Evolutionary conservation across 805 yeast species (phyloP).

Genomic region (Jamesozyma rosinii): DNA sequence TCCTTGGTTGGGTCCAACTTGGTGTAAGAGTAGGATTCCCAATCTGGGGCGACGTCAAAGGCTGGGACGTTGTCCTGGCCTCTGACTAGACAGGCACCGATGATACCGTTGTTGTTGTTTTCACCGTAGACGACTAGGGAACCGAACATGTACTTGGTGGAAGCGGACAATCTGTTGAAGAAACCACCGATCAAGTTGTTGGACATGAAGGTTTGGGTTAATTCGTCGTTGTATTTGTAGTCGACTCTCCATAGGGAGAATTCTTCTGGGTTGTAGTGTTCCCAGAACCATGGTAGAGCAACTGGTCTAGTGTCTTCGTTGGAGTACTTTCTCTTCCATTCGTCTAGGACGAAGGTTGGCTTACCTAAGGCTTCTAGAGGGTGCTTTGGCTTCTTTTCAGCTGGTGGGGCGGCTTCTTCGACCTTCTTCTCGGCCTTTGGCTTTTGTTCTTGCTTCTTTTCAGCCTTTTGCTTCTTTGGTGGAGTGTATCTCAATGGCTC

Average conservation of each 20-base stretch:
- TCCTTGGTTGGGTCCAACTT: constrained; percentile 72
- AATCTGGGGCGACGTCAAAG: constrained; percentile 97
- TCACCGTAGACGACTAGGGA: constrained; percentile 92
- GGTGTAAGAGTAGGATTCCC: constrained; percentile 85
- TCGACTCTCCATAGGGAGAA: constrained; percentile 93
- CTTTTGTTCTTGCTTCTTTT: constrained; percentile 37
- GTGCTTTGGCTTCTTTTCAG: constrained; percentile 73
- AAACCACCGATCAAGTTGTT: constrained; percentile 97
- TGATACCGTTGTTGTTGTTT: constrained; percentile 95
- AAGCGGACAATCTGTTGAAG: constrained; percentile 88
- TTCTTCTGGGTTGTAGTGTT: constrained; percentile 81
- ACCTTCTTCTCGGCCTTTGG: constrained; percentile 18
- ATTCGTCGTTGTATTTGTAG: constrained; percentile 96
- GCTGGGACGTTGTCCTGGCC: constrained; percentile 90
- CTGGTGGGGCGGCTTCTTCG: constrained; percentile 21
- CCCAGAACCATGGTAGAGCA: constrained; percentile 98
- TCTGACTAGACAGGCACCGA: constrained; percentile 90
- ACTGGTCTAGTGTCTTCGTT: constrained; percentile 92
- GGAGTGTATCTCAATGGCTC: constrained; percentile 51
- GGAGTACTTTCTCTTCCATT: constrained; percentile 94
- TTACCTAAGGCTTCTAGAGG: constrained; percentile 81
- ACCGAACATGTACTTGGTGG: constrained; percentile 92
- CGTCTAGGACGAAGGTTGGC: constrained; percentile 63
- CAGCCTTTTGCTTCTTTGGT: constrained; percentile 58
- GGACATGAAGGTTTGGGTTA: constrained; percentile 95